These are phyloP conservation scores for Melampsora medusae DNA, from an alignment of 1,284 basidiomycete genomes.

Conservation along the genomic window DNA sequence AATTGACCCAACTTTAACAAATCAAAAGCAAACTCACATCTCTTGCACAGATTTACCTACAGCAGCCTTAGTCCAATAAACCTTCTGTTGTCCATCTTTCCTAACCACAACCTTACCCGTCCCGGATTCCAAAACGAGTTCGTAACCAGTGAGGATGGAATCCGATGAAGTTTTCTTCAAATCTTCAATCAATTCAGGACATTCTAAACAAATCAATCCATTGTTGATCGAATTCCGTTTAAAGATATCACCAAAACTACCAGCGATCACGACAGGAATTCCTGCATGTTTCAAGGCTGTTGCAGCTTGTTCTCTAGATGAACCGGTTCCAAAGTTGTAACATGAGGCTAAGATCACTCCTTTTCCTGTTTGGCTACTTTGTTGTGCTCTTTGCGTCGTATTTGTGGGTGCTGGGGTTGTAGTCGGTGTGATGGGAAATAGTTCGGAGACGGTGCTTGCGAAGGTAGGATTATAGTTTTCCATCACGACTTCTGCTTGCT, in stretches of 20 bases:
- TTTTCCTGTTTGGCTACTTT: slow-evolving; percentile 54
- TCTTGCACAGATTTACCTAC: slow-evolving; percentile 90
- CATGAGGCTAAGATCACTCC: slow-evolving; percentile 84
- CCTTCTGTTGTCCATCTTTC: slow-evolving; percentile 57
- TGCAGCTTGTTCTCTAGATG: slow-evolving; percentile 96
- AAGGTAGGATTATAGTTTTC: slow-evolving; percentile 96
- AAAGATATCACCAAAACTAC: slow-evolving; percentile 98
- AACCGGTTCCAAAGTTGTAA: slow-evolving; percentile 98
- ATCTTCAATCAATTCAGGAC: slow-evolving; percentile 80
- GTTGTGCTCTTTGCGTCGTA: slow-evolving; percentile 49
- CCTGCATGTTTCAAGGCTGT: slow-evolving; percentile 94
- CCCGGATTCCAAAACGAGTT: slow-evolving; percentile 68
- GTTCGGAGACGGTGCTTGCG: slow-evolving; percentile 68
- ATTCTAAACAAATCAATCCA: slow-evolving; percentile 90
- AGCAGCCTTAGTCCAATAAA: slow-evolving; percentile 68
- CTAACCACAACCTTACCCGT: slow-evolving; percentile 61
- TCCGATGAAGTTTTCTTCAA: slow-evolving; percentile 76
- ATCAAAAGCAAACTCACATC: slow-evolving; percentile 58
- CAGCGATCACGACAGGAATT: slow-evolving; percentile 86
- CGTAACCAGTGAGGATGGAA: slow-evolving; percentile 71
- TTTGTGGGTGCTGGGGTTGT: slow-evolving; percentile 46
- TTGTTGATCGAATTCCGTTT: slow-evolving; percentile 99
- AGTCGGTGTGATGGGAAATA: slow-evolving; percentile 55
- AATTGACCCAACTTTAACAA: not conserved
- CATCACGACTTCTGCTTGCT: slow-evolving; percentile 89